Percentiles rank a stretch among this genome's conserved stretches.
Evolutionary conservation across 805 yeast species (phyloP).

Genomic region (Nakazawaea ernobii): DNA sequence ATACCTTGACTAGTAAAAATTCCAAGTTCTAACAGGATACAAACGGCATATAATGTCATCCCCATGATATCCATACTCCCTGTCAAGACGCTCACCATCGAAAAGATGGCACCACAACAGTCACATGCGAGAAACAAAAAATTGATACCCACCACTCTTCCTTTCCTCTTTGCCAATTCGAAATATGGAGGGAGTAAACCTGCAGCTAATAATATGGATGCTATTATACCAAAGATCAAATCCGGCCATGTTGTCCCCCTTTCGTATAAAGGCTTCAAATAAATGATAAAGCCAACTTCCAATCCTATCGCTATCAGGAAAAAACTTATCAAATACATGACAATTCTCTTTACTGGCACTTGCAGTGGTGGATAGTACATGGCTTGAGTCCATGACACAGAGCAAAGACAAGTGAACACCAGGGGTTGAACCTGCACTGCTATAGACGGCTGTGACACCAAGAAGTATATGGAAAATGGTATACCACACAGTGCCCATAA

Average conservation of each 20-base stretch:
- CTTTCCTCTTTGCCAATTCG: conserved; percentile 45
- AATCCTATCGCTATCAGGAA: conserved; percentile 30
- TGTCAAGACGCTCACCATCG: conserved; percentile 52
- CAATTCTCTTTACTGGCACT: conserved; percentile 24
- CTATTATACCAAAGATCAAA: conserved; percentile 42
- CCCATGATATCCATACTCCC: conserved; percentile 72
- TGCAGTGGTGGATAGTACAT: conserved; percentile 48
- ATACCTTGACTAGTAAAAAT: conserved; percentile 63
- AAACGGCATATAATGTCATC: conserved; percentile 65
- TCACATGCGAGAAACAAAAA: conserved; percentile 45
- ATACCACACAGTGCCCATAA: conserved; percentile 68
- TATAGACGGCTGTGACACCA: conserved; percentile 40
- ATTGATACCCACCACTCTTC: conserved; percentile 51
- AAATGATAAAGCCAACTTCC: conserved; percentile 46
- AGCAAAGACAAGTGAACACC: conserved; percentile 45
- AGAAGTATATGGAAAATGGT: conserved; percentile 47
- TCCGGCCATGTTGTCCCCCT: conserved; percentile 41
- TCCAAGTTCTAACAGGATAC: conserved; percentile 72
- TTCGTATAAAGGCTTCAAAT: conserved; percentile 40
- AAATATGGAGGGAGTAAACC: conserved; percentile 54
- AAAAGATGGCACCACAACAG: conserved; percentile 52
- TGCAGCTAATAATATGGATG: conserved; percentile 40
- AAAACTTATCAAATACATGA: conserved; percentile 26
- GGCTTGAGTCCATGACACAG: conserved; percentile 41
- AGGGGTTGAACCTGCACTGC: conserved; percentile 52